Evolutionary conservation across 2,329 filamentous ascomycete genomes (phyloP).

Genomic region (Taxawa tesnikishii): DNA sequence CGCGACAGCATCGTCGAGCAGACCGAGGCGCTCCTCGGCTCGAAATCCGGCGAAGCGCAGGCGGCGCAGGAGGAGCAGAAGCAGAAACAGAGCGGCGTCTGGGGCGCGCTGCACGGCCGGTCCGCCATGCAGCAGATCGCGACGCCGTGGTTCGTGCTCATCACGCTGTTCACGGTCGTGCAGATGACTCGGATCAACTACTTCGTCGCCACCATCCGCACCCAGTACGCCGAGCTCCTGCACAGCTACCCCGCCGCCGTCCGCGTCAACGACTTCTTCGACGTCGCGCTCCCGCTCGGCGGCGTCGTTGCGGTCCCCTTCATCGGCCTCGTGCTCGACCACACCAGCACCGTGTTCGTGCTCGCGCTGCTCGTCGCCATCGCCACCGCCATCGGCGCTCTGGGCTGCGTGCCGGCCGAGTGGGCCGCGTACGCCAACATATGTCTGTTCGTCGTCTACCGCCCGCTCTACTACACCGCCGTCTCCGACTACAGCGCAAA

Average conservation of each 20-base stretch:
- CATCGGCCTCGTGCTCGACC: constrained; percentile 69
- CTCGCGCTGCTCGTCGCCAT: constrained; percentile 56
- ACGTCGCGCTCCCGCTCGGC: constrained; percentile 70
- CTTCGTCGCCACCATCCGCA: constrained; percentile 75
- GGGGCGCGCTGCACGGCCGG: constrained; percentile 70
- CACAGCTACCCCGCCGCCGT: constrained; percentile 48
- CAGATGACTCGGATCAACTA: constrained; percentile 64
- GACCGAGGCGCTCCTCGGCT: constrained; percentile 62
- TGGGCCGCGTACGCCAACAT: constrained; percentile 69
- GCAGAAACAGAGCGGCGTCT: constrained; percentile 63
- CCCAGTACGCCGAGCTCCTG: constrained; percentile 71
- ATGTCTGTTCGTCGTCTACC: constrained; percentile 68
- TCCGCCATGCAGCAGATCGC: constrained; percentile 61
- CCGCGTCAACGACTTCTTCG: constrained; percentile 72
- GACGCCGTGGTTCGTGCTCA: constrained; percentile 74
- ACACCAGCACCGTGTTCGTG: constrained; percentile 58
- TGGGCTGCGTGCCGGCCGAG: constrained; percentile 59
- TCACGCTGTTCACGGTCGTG: constrained; percentile 62
- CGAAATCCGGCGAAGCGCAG: constrained; percentile 50
- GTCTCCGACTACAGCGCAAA: constrained; percentile 77
- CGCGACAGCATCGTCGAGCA: constrained; percentile 54
- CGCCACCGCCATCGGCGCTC: constrained; percentile 62
- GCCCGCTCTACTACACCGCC: constrained; percentile 82
- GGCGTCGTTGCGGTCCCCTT: constrained; percentile 79
- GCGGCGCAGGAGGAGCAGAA: constrained; percentile 54